Percentiles rank a stretch among this genome's conserved stretches.
Conservation (phyloP, 2,329 filamentous ascomycete species). For the Aureobasidium melanogenum region DNA sequence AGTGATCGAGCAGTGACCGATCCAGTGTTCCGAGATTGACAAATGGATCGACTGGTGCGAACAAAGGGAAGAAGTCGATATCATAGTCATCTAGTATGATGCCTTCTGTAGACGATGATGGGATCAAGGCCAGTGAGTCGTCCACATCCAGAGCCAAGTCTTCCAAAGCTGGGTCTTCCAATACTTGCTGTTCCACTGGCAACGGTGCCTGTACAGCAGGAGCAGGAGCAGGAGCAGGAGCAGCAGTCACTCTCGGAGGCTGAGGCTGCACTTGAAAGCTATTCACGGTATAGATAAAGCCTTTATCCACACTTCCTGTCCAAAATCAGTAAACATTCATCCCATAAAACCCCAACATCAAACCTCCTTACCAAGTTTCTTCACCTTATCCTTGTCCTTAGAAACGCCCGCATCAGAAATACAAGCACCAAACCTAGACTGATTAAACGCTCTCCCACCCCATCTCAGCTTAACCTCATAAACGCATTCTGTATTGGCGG, state of each 20-base stretch:
- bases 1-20: conserved; percentile 9
- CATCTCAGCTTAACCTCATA: conserved; percentile 13
- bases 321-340: background rate
- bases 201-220: background rate
- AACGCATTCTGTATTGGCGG: background rate
- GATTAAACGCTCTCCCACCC: conserved; percentile 12
- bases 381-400: background rate
- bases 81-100: background rate
- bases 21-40: conserved; percentile 1
- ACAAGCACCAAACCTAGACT: conserved; percentile 11
- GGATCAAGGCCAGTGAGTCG: background rate
- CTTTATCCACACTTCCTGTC: background rate
- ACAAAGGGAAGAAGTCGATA: background rate
- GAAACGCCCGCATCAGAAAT: background rate
- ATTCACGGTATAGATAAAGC: conserved; percentile 2
- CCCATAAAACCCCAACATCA: too few relatives aligned
- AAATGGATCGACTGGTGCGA: conserved; percentile 3
- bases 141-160: background rate
- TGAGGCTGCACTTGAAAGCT: conserved; percentile 2
- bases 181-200: background rate
- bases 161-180: background rate
- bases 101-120: background rate
- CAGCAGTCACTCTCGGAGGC: background rate
- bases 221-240: background rate
- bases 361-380: conserved; percentile 2